Conservation (phyloP, 257 asterid genomes). For the Paulownia fortunei region DNA sequence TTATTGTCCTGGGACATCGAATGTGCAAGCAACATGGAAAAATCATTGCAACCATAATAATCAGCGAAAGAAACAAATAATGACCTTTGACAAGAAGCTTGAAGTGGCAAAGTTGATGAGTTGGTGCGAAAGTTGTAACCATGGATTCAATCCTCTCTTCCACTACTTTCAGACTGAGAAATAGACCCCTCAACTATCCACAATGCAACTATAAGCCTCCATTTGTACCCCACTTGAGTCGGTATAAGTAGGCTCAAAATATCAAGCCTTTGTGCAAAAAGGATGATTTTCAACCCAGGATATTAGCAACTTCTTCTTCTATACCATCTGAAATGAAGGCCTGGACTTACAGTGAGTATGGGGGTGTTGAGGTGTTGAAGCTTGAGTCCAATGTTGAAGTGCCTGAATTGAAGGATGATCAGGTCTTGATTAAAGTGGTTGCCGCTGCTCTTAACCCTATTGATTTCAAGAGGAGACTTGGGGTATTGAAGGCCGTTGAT, state of each 20-base stretch:
- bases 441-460: conserved; percentile 92
- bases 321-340: conserved; percentile 82
- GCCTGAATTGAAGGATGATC: conserved; percentile 70
- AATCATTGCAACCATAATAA: too few relatives aligned
- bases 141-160: too few relatives aligned
- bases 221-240: not conserved
- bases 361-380: conserved; percentile 77
- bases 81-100: too few relatives aligned
- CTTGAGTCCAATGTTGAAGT: conserved; percentile 52
- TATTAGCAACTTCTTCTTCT: conserved; percentile 45
- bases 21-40: too few relatives aligned
- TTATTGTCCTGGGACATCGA: too few relatives aligned
- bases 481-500: conserved; percentile 68
- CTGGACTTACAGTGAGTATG: conserved; percentile 72
- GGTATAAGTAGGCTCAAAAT: not conserved
- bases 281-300: conserved; percentile 19
- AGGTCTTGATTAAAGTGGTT: conserved; percentile 75
- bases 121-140: too few relatives aligned
- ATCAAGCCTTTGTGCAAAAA: conserved; percentile 11
- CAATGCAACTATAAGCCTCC: not conserved
- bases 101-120: too few relatives aligned
- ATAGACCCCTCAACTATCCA: too few relatives aligned
- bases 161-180: too few relatives aligned
- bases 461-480: conserved; percentile 78
- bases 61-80: too few relatives aligned